These are phyloP conservation scores for Psilocybe sp. DNA, from an alignment of 768 basidiomycete species.

Conservation along the genomic window DNA sequence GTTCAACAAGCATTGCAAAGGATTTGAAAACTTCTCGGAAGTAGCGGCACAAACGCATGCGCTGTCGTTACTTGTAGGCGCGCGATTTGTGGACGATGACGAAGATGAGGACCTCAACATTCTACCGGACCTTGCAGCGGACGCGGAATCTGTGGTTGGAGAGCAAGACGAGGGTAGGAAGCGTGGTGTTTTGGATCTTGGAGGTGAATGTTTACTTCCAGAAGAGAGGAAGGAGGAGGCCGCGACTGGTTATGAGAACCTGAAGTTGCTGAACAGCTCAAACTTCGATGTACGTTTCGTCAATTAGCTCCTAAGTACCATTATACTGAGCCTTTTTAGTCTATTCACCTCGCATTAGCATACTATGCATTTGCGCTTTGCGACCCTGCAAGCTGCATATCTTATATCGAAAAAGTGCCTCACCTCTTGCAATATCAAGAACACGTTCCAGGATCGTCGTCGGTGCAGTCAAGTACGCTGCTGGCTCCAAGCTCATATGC, in stretches of 20 bases:
- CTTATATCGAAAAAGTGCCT: constrained; percentile 52
- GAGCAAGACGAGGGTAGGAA: constrained; percentile 23
- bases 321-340: constrained; percentile 37
- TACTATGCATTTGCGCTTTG: constrained; percentile 82
- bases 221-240: constrained; percentile 61
- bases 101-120: constrained; percentile 36
- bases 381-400: constrained; percentile 60
- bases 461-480: constrained; percentile 36
- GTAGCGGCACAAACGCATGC: constrained; percentile 67
- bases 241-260: constrained; percentile 44
- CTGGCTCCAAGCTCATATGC: constrained; percentile 26
- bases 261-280: constrained; percentile 48
- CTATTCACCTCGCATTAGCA: constrained; percentile 64
- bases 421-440: constrained; percentile 52
- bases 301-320: neutral
- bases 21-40: constrained; percentile 58
- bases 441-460: constrained; percentile 42
- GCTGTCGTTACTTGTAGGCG: constrained; percentile 53
- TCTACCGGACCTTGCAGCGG: neutral
- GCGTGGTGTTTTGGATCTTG: constrained; percentile 35
- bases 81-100: constrained; percentile 50
- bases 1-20: constrained; percentile 80
- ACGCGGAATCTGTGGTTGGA: constrained; percentile 2
- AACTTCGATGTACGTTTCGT: constrained; percentile 55
- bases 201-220: constrained; percentile 54